Conservation (phyloP, 306 rosid species). For the Rosa rugosa region DNA sequence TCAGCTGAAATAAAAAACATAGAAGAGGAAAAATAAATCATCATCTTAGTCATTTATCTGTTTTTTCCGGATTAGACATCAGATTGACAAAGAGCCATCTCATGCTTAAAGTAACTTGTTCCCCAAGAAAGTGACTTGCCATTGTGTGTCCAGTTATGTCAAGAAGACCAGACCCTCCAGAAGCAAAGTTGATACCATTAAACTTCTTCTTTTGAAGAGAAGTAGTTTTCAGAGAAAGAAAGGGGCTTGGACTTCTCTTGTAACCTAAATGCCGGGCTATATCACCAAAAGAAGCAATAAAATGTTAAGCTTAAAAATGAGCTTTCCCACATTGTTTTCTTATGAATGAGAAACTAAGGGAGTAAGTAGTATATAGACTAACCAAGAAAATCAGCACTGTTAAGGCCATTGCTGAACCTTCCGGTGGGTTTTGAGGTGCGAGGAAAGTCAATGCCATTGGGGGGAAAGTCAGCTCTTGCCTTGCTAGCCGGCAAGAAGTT, state of each 20-base stretch:
- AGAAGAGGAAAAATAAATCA: not conserved
- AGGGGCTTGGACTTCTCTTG: constrained; percentile 27
- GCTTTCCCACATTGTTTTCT: not conserved
- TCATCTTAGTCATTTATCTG: not conserved
- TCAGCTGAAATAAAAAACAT: not conserved
- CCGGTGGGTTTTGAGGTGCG: constrained; percentile 18
- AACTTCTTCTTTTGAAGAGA: constrained; percentile 13
- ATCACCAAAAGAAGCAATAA: not conserved
- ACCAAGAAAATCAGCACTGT: constrained; percentile 37
- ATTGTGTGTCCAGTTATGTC: constrained; percentile 21
- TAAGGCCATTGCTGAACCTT: constrained; percentile 39
- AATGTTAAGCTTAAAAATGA: not conserved
- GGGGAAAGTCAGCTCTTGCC: constrained; percentile 31
- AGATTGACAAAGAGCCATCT: not conserved
- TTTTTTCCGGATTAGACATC: not conserved
- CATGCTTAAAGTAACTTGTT: not conserved
- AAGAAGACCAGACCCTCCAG: constrained; percentile 34
- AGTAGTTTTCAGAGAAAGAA: constrained; percentile 16
- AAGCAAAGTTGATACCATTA: constrained; percentile 34
- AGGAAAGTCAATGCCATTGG: constrained; percentile 35
- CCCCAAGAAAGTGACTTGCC: not conserved
- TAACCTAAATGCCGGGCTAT: constrained; percentile 24
- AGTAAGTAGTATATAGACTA: not conserved
- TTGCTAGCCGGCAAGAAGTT: constrained; percentile 28
- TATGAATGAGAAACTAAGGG: not conserved